Conservation (phyloP, 148 eudicot genomes). For the Nyssa sinensis region DNA sequence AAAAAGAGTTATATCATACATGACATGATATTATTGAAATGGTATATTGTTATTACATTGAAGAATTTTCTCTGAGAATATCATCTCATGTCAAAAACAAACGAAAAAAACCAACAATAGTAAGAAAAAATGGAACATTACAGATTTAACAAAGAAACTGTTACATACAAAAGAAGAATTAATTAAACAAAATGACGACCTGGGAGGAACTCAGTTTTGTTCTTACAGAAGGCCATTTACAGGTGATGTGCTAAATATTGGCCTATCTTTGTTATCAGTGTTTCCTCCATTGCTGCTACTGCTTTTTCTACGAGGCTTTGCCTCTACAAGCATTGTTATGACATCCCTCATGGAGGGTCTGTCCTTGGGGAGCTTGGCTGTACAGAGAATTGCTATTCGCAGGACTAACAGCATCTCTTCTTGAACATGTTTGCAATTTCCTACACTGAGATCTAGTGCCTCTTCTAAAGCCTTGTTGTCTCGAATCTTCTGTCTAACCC, state of each 20-base stretch:
- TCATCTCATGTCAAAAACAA: too few relatives aligned
- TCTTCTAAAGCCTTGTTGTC: constrained; percentile 55
- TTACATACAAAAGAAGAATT: constrained; percentile 4
- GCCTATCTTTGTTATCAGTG: constrained; percentile 47
- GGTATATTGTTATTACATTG: too few relatives aligned
- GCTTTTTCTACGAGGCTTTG: constrained; percentile 85
- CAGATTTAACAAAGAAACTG: not conserved
- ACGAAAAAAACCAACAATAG: too few relatives aligned
- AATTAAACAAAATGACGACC: not conserved
- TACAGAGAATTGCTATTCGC: constrained; percentile 74
- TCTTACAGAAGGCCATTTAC: constrained; percentile 61
- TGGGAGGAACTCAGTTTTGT: not conserved
- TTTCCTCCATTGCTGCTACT: constrained; percentile 36
- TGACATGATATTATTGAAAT: too few relatives aligned
- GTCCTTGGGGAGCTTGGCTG: constrained; percentile 80
- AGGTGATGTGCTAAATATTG: constrained; percentile 70
- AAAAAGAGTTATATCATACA: too few relatives aligned
- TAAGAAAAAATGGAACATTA: not conserved
- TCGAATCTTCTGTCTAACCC: constrained; percentile 61
- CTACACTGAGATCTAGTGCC: constrained; percentile 60
- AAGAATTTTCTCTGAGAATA: too few relatives aligned
- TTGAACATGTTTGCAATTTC: constrained; percentile 65
- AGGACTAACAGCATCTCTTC: constrained; percentile 85
- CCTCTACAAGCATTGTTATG: constrained; percentile 82
- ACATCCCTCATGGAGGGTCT: constrained; percentile 97